Base-by-base conservation (phyloP, 495 filamentous ascomycete genomes). In the Pyronema domesticum region DNA sequence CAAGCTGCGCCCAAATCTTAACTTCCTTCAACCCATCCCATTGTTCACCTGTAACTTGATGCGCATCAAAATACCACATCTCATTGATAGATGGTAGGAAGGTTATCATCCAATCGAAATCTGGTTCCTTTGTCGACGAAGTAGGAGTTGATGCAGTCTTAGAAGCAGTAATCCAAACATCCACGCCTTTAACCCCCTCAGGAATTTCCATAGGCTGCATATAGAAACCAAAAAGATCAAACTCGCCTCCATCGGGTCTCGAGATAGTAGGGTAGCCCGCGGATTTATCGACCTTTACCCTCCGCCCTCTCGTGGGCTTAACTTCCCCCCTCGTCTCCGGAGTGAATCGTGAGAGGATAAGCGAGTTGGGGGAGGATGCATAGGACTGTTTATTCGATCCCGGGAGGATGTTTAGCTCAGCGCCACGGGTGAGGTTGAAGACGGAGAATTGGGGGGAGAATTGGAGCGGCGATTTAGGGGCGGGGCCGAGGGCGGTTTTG, bases 181-280 rank as follows among this genome's bases (percentile, higher is more conserved):
- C 56, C 3, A 52, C 53, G n/a, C 61, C 60, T 2, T 56, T 54
- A 19, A 47, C 45, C 10, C 13, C 45, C 9, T 44, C 56, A 9
- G 64, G 68, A 13, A 56, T 53, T 48, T 46, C 62, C 52, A 70
- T 57, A 14, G 68, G 66, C 44, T 68, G 62, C 18, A 69, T 54
- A 36, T 58, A 66, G 37, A 70, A 62, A 0, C 34, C 53, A 11
- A 59, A 46, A 5, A 68, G 53, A 33, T 59, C 52, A 40, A 67
- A 67, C 18, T 23, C 17, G 7, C 58, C 60, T 7, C 55, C 53
- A 0, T 45, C 13, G 13, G 34, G 19, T 35, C 34, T 17, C 1
- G 39, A 42, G 45, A 47, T 15, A 3, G 45, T 47, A 19, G 45
- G 45, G 11, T 55, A 10, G 1, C 9, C 10, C 3, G 10, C n/a